phyloP scores from a whole-genome alignment of 2,329 filamentous ascomycete genomes.

The Bimuria novae-zelandiae region DNA sequence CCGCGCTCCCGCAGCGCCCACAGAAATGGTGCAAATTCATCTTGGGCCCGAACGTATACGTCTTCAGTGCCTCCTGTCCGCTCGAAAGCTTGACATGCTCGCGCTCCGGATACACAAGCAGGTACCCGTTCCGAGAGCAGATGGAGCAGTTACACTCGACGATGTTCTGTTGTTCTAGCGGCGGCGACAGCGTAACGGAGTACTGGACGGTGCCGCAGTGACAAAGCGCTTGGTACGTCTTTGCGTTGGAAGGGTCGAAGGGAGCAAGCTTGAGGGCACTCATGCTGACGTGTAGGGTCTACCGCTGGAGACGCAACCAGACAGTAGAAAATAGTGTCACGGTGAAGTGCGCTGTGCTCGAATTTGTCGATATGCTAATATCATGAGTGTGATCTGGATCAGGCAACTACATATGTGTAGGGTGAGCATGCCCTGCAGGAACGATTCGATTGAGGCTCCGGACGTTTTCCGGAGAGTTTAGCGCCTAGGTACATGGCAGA shows the following conservation, averaged over 20 bases:
- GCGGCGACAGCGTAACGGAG: slow-evolving; percentile 54
- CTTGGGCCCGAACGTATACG: slow-evolving; percentile 33
- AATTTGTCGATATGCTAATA: no score
- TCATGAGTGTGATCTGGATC: no score
- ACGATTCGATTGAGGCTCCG: no score
- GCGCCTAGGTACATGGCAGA: no score
- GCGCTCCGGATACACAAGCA: slow-evolving; percentile 49
- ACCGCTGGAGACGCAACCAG: no score
- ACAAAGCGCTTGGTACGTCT: slow-evolving; percentile 56
- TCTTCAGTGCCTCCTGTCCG: slow-evolving; percentile 28
- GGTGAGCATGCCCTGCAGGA: no score
- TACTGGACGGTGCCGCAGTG: slow-evolving; percentile 60
- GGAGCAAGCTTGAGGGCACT: slow-evolving; percentile 16
- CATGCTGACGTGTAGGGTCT: slow-evolving; percentile 15
- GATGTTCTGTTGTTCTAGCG: slow-evolving; percentile 53
- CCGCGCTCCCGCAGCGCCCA: slow-evolving; percentile 30
- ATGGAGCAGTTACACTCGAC: slow-evolving; percentile 61
- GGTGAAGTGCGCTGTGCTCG: no score
- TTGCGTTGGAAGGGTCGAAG: slow-evolving; percentile 22
- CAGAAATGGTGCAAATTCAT: slow-evolving; percentile 36
- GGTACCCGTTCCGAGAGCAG: slow-evolving; percentile 56
- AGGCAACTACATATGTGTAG: no score
- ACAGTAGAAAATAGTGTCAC: no score
- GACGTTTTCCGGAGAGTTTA: no score
- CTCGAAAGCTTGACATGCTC: slow-evolving; percentile 29